phyloP scores from a whole-genome alignment of 805 yeast species.

The Kluyveromyces dobzhanskii region DNA sequence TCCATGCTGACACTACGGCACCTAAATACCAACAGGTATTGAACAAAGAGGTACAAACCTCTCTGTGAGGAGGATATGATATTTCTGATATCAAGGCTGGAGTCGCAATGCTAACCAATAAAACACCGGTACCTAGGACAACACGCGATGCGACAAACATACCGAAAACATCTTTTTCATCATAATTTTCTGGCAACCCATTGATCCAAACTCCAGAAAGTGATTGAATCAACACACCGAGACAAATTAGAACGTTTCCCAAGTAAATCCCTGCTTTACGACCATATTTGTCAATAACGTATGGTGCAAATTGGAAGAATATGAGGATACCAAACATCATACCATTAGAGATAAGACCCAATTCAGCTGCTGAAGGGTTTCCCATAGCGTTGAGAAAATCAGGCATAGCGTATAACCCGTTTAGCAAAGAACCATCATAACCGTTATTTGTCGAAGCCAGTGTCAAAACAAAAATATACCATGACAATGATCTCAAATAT shows the following conservation, averaged over 20 bases:
- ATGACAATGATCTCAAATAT: conserved; percentile 33
- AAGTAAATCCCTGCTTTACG: conserved; percentile 24
- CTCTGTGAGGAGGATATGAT: conserved; percentile 40
- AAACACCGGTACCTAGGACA: conserved; percentile 40
- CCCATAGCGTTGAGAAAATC: conserved; percentile 36
- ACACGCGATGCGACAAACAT: conserved; percentile 38
- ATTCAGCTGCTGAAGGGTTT: conserved; percentile 31
- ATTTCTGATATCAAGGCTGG: conserved; percentile 46
- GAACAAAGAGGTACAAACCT: conserved; percentile 36
- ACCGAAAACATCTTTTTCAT: conserved; percentile 9
- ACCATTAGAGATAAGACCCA: conserved; percentile 38
- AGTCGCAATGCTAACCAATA: conserved; percentile 35
- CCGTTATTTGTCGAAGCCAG: conserved; percentile 42
- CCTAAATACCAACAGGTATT: conserved; percentile 48
- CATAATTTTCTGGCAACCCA: not conserved
- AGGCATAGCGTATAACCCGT: conserved; percentile 40
- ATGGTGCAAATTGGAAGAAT: conserved; percentile 24
- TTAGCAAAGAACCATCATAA: conserved; percentile 42
- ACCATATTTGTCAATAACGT: conserved; percentile 33
- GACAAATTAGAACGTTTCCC: conserved; percentile 18
- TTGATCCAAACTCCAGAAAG: conserved; percentile 9
- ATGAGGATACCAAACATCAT: conserved; percentile 34
- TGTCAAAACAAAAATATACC: conserved; percentile 34
- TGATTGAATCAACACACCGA: conserved; percentile 8
- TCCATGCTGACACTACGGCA: conserved; percentile 46